A percentile compares a stretch with the other conserved stretches of the same genome.
phyloP scores from a whole-genome alignment of 441 rosid genomes.

The Adansonia rubrostipa region DNA sequence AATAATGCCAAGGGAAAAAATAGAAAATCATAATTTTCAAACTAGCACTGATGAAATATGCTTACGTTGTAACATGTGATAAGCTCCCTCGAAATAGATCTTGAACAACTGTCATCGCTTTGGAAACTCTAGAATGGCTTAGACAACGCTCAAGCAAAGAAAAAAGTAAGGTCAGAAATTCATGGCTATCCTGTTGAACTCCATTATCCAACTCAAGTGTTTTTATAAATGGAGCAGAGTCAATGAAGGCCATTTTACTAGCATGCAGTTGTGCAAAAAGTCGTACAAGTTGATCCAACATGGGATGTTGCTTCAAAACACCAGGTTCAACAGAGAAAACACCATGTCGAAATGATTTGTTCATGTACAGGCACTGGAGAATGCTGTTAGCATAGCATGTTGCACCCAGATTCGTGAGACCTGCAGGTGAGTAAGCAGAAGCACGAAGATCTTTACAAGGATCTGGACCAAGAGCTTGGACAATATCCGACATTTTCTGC shows the following conservation, averaged over 20 bases:
- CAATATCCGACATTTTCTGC: constrained; percentile 84
- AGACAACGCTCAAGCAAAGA: constrained; percentile 94
- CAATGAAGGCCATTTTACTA: constrained; percentile 83
- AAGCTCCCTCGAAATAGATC: constrained; percentile 98
- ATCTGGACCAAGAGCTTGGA: constrained; percentile 75
- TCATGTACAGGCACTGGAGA: constrained; percentile 92
- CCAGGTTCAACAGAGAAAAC: constrained; percentile 84
- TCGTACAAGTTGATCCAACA: constrained; percentile 82
- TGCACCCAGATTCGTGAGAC: constrained; percentile 92
- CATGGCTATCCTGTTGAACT: constrained; percentile 97
- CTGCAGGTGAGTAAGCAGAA: constrained; percentile 78
- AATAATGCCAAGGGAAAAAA: neutral
- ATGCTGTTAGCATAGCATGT: constrained; percentile 99
- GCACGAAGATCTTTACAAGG: constrained; percentile 68
- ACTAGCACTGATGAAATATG: constrained; percentile 22
- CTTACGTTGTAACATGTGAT: constrained; percentile 98
- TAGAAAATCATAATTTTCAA: constrained; percentile 19
- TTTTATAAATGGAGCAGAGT: constrained; percentile 93
- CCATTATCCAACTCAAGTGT: constrained; percentile 94
- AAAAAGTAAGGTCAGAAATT: constrained; percentile 88
- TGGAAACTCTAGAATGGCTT: constrained; percentile 61
- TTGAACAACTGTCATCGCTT: constrained; percentile 82
- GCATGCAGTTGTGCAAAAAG: constrained; percentile 89
- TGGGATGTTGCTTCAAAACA: constrained; percentile 73
- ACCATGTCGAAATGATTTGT: constrained; percentile 73